Base-by-base conservation (phyloP, 768 basidiomycete species). In the Fomitopsis pulvina region DNA sequence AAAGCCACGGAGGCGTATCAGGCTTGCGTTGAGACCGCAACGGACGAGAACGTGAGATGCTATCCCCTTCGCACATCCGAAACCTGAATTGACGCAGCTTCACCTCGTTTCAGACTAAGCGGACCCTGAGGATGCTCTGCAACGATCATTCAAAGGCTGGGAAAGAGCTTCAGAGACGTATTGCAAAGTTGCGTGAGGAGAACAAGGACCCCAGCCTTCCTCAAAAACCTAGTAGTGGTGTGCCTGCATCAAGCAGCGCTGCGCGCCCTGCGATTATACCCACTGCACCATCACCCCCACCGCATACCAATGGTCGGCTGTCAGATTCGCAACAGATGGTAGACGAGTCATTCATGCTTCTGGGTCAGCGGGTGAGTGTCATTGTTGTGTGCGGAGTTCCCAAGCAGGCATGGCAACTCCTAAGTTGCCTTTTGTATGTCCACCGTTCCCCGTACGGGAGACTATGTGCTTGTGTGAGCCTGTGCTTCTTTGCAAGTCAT, bases 311-410 rank as follows among this genome's bases (percentile, higher is more conserved):
- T 75, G 85, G 53, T 77, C 78, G 25, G 71, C 76, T 61, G 38
- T 57, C 58, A 1, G 69, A 71, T 22, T 72, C 72, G 1, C 69
- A 71, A 54, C 78, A 79, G 52, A 78, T 82, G 1, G 85, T 87
- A 1, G 90, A 91, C 41, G 90, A 92, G 61, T 92, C 90, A 0
- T 92, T 92, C 59, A 90, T 92, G 89, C 73, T 92, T 2, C 71
- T 92, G 2, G 87, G 87, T 16, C 88, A 90, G 63, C 76, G 81
- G 57, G 86, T 88, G 59, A 58, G 80, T 71, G 51, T 16, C n/a
- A n/a, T n/a, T n/a, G n/a, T n/a, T n/a, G n/a, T n/a, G n/a, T n/a
- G n/a, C n/a, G n/a, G n/a, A n/a, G n/a, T n/a, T n/a, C n/a, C n/a
- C n/a, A n/a, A n/a, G n/a, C n/a, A n/a, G n/a, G n/a, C n/a, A n/a